Evolutionary conservation across 1,139 yeast genomes (phyloP), one percentile per base, ranked within the genome.

Genomic region (Candida sojae): DNA sequence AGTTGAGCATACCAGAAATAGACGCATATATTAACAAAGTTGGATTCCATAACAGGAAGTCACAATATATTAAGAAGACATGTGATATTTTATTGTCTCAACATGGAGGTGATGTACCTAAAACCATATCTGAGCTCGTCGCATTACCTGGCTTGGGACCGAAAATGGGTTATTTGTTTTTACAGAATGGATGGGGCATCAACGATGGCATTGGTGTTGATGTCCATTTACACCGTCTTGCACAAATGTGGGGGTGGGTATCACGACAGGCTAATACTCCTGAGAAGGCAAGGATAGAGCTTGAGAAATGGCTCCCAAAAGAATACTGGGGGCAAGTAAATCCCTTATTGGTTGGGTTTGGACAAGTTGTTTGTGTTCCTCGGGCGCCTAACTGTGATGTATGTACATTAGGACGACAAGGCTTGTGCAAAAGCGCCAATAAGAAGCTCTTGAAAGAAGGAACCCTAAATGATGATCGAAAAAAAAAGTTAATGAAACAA

Each of bases 101-200:
- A 13, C 82, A 77, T 60, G 67, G 71, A 17, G 84, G 84, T 7
- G 97, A 91, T 58, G 77, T 92, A 1, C 93, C 93, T 0, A 67
- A 78, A 12, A 82, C 84, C 0, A 77, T 90, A 10, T 83, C 79
- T 8, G 92, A 86, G 1, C 74, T 91, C 49, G 75, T 81, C 3
- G 67, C 77, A 0, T 67, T 92, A 34, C 97, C 97, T 0, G 99
- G 99, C 0, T 96, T 92, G 1, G 99, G 99, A 0, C 97, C 97
- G 9, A 92, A 92, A 63, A 92, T 92, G 98, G 96, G 96, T 0
- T 87, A 81, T 62, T 67, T 92, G 33, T 75, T 92, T 3, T 70
- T 90, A 54, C 96, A 90, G 58, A 79, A 83, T 39, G 97, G 95
- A 0, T 91, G 97, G 96, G 71, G 76, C 35, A 71, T 84, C 46